Conservation (phyloP, 2,329 filamentous ascomycete species). For the Fonsecaea monophora region DNA sequence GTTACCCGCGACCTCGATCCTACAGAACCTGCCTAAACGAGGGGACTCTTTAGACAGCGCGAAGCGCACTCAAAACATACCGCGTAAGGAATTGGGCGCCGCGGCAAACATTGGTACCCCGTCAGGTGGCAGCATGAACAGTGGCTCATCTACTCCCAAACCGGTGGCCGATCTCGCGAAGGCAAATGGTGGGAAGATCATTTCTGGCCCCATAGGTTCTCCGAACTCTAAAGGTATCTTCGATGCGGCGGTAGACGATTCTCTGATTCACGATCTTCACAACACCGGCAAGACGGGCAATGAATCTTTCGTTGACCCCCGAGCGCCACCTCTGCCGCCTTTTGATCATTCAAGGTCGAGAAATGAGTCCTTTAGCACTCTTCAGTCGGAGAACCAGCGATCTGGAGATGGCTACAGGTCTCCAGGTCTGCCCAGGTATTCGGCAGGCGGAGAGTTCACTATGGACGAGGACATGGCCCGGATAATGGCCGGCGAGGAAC, state of each 20-base stretch:
- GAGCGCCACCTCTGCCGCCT: conserved; percentile 63
- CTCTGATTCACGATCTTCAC: conserved; percentile 30
- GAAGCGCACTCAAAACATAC: conserved; percentile 49
- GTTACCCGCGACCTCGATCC: conserved; percentile 41
- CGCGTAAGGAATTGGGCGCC: conserved; percentile 67
- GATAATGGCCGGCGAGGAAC: conserved; percentile 78
- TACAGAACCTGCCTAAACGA: conserved; percentile 58
- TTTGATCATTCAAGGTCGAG: conserved; percentile 47
- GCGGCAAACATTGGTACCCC: conserved; percentile 44
- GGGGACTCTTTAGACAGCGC: conserved; percentile 64
- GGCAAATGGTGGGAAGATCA: conserved; percentile 51
- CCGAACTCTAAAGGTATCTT: conserved; percentile 49
- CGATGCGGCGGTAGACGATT: conserved; percentile 46
- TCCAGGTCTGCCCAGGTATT: conserved; percentile 74
- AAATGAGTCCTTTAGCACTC: conserved; percentile 59
- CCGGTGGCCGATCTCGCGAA: conserved; percentile 37
- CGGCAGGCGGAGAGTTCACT: conserved; percentile 82
- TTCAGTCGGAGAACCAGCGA: conserved; percentile 47
- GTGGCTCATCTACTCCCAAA: conserved; percentile 23
- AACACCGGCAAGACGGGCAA: conserved; percentile 43
- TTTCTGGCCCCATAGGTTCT: conserved; percentile 53
- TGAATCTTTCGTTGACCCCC: conserved; percentile 65
- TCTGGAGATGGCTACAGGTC: conserved; percentile 60
- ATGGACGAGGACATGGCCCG: conserved; percentile 96
- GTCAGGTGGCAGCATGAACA: conserved; percentile 47